Conservation (phyloP, 176 grass and related monocot species). For the Sorghum bicolor region DNA sequence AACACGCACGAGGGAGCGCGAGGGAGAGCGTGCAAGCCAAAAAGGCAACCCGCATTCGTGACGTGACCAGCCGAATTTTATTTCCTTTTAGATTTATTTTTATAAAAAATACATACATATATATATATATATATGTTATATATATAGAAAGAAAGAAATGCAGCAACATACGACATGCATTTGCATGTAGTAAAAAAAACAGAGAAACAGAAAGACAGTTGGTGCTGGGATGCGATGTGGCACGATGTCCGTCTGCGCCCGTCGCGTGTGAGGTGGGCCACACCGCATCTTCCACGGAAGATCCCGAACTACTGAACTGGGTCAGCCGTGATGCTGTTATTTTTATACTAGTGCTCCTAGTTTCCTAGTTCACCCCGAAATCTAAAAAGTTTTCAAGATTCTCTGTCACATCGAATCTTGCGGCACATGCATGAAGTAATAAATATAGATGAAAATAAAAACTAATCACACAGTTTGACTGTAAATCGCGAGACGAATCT, state of each 20-base stretch:
- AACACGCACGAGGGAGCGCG: background rate
- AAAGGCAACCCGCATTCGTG: background rate
- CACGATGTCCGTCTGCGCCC: background rate
- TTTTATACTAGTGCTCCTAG: too few species aligned
- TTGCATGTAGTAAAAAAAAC: background rate
- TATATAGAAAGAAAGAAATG: too few species aligned
- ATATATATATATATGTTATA: too few species aligned
- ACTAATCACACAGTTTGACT: too few species aligned
- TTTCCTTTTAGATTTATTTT: background rate
- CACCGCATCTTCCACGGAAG: background rate
- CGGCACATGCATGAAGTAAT: too few species aligned
- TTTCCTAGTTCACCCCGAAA: too few species aligned
- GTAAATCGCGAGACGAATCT: too few species aligned
- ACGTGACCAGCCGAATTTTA: background rate
- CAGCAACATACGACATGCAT: background rate
- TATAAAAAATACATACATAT: too few species aligned
- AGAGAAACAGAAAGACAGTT: background rate
- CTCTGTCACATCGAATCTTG: too few species aligned
- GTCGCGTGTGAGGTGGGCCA: background rate
- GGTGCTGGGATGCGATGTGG: background rate
- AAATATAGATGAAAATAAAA: too few species aligned
- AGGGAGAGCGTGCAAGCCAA: background rate
- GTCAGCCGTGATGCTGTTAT: background rate
- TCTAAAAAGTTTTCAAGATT: too few species aligned
- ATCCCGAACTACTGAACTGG: background rate